phyloP scores from a whole-genome alignment of 179 eudicot genomes.

The Dionaea muscipula region DNA sequence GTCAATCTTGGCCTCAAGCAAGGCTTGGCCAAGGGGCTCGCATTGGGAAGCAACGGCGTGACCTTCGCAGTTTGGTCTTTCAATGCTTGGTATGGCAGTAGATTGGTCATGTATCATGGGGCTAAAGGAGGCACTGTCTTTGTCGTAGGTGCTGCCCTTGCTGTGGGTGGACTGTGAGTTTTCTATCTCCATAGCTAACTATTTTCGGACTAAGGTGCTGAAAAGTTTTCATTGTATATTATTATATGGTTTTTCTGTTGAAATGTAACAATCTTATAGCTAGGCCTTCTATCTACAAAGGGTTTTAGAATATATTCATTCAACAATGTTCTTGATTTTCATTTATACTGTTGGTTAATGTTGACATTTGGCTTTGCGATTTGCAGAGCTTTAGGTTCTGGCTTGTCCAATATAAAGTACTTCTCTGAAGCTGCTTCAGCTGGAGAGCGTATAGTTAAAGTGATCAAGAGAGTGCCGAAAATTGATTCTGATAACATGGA shows the following conservation, averaged over 20 bases:
- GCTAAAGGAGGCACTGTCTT: constrained; percentile 82
- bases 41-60: constrained; percentile 80
- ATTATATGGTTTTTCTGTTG: too few species aligned
- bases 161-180: constrained; percentile 77
- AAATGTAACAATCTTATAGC: too few species aligned
- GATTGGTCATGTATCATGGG: constrained; percentile 71
- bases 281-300: too few species aligned
- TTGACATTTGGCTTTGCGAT: not conserved
- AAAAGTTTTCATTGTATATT: too few species aligned
- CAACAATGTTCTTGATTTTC: too few species aligned
- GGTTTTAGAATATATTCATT: too few species aligned
- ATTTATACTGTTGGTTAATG: not conserved
- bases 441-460: constrained; percentile 9
- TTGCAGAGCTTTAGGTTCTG: constrained; percentile 8
- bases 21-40: constrained; percentile 85
- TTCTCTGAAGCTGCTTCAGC: constrained; percentile 13
- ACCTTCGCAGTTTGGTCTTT: constrained; percentile 75
- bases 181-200: not conserved
- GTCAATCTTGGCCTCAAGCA: constrained; percentile 70
- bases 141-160: constrained; percentile 60
- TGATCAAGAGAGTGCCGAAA: constrained; percentile 10
- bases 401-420: constrained; percentile 9
- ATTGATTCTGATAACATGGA: constrained; percentile 11
- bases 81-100: constrained; percentile 77
- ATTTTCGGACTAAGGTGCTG: not conserved